Evolutionary conservation across 192 early-diverging fungal genomes (phyloP).

Genomic region (Chytriomyces hyalinus): DNA sequence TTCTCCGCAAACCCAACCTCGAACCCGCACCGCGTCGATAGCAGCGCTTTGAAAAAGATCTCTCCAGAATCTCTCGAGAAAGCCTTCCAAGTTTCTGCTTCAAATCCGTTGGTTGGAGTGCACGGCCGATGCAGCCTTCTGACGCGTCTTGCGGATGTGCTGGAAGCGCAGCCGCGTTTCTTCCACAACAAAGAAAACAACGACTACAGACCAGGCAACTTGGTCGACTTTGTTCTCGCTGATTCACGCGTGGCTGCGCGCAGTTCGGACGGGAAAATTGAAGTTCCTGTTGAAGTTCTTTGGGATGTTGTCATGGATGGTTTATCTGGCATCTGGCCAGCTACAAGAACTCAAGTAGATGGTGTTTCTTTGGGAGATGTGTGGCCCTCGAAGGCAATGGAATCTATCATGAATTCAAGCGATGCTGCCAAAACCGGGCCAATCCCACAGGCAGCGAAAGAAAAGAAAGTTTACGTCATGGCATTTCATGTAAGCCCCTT

Average conservation of each 20-base stretch:
- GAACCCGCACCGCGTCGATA: slow-evolving; percentile 73
- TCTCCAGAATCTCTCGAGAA: slow-evolving; percentile 54
- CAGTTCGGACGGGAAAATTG: slow-evolving; percentile 25
- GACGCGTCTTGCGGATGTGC: slow-evolving; percentile 63
- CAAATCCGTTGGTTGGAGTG: slow-evolving; percentile 81
- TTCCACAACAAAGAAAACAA: slow-evolving; percentile 39
- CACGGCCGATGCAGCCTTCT: slow-evolving; percentile 77
- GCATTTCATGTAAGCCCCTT: slow-evolving; percentile 12
- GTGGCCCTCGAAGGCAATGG: slow-evolving; percentile 76
- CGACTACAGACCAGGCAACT: slow-evolving; percentile 79
- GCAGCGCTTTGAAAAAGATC: slow-evolving; percentile 58
- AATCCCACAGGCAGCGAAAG: neutral
- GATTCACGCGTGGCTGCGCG: slow-evolving; percentile 42
- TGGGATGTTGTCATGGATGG: slow-evolving; percentile 84
- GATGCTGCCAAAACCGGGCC: neutral
- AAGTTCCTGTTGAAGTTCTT: slow-evolving; percentile 69
- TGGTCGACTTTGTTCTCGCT: slow-evolving; percentile 79
- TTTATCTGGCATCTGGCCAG: slow-evolving; percentile 84
- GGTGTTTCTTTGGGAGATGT: slow-evolving; percentile 87
- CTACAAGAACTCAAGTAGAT: slow-evolving; percentile 75
- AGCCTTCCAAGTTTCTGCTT: slow-evolving; percentile 80
- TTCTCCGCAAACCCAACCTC: slow-evolving; percentile 66
- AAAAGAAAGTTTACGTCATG: slow-evolving; percentile 1
- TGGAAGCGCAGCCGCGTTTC: slow-evolving; percentile 37
- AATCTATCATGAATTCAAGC: slow-evolving; percentile 15